Evolutionary conservation across 2,329 filamentous ascomycete genomes (phyloP).

Genomic region (Zymoseptoria crescenta): DNA sequence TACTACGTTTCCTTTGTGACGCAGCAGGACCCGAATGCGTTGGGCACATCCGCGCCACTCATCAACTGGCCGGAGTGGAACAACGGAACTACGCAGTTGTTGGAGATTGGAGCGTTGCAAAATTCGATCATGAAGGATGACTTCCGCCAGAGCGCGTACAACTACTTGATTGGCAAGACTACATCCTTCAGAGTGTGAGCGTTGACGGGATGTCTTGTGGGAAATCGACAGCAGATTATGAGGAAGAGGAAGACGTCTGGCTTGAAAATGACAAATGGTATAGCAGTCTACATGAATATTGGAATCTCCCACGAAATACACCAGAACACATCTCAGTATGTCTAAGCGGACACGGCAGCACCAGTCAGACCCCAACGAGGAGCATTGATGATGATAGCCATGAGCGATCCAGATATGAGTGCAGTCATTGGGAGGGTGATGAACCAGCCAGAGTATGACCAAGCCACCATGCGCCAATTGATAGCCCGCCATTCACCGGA

Average conservation of each 20-base stretch:
- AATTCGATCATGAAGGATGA: constrained; percentile 39
- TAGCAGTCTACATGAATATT: no score
- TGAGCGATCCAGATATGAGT: constrained; percentile 50
- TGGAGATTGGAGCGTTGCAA: constrained; percentile 39
- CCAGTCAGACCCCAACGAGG: constrained; percentile 6
- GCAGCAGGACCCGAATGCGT: constrained; percentile 59
- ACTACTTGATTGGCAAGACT: constrained; percentile 31
- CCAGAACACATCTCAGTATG: no score
- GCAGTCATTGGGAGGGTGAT: constrained; percentile 51
- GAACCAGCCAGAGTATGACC: constrained; percentile 54
- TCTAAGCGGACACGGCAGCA: neutral
- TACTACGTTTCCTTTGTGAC: constrained; percentile 71
- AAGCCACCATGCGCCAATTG: constrained; percentile 55
- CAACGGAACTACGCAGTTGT: constrained; percentile 36
- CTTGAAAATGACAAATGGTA: neutral
- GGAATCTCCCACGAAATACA: no score
- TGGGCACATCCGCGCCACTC: constrained; percentile 27
- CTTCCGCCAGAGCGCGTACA: constrained; percentile 40
- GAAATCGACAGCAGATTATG: neutral
- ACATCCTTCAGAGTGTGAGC: constrained; percentile 9
- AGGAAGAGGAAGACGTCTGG: neutral
- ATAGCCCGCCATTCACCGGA: constrained; percentile 49
- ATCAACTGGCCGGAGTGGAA: constrained; percentile 51
- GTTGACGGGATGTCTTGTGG: neutral
- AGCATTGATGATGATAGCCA: constrained; percentile 42